These are phyloP conservation scores for Coniochaeta hoffmannii DNA, from an alignment of 2,329 filamentous ascomycete species.

Conservation along the genomic window DNA sequence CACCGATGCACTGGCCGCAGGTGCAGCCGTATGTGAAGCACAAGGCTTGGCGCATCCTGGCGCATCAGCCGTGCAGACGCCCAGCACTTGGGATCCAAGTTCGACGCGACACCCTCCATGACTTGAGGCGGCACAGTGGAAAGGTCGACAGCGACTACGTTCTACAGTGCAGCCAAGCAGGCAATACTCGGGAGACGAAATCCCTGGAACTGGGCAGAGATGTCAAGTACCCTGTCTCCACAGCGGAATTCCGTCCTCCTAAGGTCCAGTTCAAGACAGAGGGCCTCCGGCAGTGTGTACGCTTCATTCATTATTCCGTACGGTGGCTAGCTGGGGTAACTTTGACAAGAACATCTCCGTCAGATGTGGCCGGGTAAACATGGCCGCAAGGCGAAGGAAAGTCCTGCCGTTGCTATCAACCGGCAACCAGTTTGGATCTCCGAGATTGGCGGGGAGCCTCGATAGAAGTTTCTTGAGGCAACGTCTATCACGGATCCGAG, in stretches of 20 bases:
- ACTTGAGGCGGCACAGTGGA: background rate
- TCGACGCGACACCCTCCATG: background rate
- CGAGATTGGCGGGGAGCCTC: background rate
- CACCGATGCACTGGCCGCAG: slow-evolving; percentile 26
- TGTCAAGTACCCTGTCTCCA: background rate
- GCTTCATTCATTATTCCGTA: background rate
- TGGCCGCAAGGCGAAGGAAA: background rate
- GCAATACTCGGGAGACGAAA: background rate
- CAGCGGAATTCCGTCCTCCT: background rate
- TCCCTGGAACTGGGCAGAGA: background rate
- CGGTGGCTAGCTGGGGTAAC: background rate
- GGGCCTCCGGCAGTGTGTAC: background rate
- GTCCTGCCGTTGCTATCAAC: background rate
- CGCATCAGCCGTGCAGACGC: background rate
- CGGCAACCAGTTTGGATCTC: background rate
- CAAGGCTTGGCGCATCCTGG: slow-evolving; percentile 9
- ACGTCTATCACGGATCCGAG: background rate
- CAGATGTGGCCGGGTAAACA: background rate
- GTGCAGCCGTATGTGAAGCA: slow-evolving; percentile 28
- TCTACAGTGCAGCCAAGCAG: background rate
- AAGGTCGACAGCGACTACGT: background rate
- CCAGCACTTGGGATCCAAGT: background rate
- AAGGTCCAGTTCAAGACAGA: background rate
- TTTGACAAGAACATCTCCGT: background rate
- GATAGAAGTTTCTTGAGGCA: background rate